Evolutionary conservation across 768 basidiomycete species (phyloP), one percentile per base, ranked within the genome.

Genomic region (Cystoderma amianthinum): DNA sequence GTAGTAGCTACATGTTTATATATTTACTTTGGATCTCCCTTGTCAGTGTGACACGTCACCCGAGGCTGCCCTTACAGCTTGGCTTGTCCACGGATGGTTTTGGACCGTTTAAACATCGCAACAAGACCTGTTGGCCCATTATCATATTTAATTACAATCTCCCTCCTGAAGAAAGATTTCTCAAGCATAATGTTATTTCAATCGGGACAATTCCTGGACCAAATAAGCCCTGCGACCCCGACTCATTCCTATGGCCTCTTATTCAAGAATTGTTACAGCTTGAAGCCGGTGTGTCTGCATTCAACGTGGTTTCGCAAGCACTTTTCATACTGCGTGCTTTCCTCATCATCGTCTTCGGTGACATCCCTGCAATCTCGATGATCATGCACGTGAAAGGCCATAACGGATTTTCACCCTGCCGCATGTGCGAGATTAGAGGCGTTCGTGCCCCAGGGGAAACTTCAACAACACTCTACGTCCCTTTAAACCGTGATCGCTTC

Each of bases 121-220:
- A 55, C 3, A 44, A 52, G 2, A 67, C 67, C 0, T 58, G 58
- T 7, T 74, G 67, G 55, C 74, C 71, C 0, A 45, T 76, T 4
- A 45, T 76, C 13, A 9, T 68, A 0, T 56, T 64, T 43, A 70
- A 69, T 35, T 56, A 51, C 42, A 62, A 63, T 37, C 50, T 63
- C 13, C 51, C 50, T 1, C 57, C 60, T 2, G 58, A 65, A 4
- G 46, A 62, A 3, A 55, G 61, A 2, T 65, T 60, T 22, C 64
- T 60, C 18, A 39, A 61, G 9, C 39, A 58, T 3, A 39, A 71
- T 28, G 50, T 72, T 3, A 36, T 76, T 2, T 58, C 55, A 19
- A 30, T 71, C 5, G 67, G 68, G 10, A 53, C 72, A 35, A 69
- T 76, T 36, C 72, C 71, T 1, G 68, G 74, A 0, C 72, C 71